These are phyloP conservation scores for Sicyos baderoa DNA, from an alignment of 306 rosid species.

Conservation along the genomic window DNA sequence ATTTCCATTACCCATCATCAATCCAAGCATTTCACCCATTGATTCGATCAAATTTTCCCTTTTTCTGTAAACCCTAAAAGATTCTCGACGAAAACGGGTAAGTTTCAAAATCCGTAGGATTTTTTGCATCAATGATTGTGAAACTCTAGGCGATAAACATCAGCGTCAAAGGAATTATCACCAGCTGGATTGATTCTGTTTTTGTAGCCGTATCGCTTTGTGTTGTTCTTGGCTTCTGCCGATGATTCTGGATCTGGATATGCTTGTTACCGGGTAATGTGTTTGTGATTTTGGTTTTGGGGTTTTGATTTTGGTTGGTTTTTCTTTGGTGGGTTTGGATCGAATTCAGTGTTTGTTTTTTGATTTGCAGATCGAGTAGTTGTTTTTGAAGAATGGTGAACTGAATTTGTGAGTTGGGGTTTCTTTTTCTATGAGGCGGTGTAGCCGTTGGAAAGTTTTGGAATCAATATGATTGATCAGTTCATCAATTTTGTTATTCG, in stretches of 20 bases:
- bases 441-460: slow-evolving; percentile 31
- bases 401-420: slow-evolving; percentile 15
- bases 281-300: not conserved
- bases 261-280: slow-evolving; percentile 11
- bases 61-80: slow-evolving; percentile 1
- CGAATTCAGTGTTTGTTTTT: not conserved
- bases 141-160: not conserved
- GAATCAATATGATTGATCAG: slow-evolving; percentile 78
- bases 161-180: slow-evolving; percentile 11
- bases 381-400: slow-evolving; percentile 12
- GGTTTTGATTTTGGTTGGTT: not conserved
- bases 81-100: not conserved
- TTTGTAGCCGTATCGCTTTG: slow-evolving; percentile 7
- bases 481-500: slow-evolving; percentile 91
- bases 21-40: not conserved
- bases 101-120: not conserved
- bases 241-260: slow-evolving; percentile 17
- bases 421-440: slow-evolving; percentile 39
- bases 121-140: slow-evolving; percentile 16
- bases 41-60: not conserved
- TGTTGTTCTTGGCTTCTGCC: not conserved
- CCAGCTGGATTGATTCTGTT: slow-evolving; percentile 17
- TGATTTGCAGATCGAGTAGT: slow-evolving; percentile 7
- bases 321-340: not conserved
- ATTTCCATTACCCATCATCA: not conserved